Evolutionary conservation across 73 alveolate species (phyloP).

Genomic region (Diophrys sp.): DNA sequence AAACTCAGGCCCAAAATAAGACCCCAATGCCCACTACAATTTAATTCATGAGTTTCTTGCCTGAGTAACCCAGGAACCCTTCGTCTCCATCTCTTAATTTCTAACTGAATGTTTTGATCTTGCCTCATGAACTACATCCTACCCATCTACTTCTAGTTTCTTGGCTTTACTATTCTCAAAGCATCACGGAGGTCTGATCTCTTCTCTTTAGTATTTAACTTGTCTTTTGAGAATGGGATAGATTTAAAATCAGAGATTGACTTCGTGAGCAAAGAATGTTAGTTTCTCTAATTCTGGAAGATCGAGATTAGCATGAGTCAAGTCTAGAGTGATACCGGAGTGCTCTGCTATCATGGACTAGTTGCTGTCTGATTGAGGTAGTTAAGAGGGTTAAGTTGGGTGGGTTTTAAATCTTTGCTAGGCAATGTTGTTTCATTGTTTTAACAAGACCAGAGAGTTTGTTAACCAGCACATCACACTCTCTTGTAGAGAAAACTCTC

Average conservation of each 20-base stretch:
- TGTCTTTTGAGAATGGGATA: slow-evolving; percentile 52
- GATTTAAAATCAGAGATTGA: slow-evolving; percentile 40
- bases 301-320: slow-evolving; percentile 77
- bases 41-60: slow-evolving; percentile 68
- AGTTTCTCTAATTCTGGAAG: slow-evolving; percentile 33
- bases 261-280: slow-evolving; percentile 40
- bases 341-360: slow-evolving; percentile 25
- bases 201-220: slow-evolving; percentile 79
- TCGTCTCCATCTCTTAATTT: slow-evolving; percentile 66
- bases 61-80: slow-evolving; percentile 73
- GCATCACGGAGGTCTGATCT: slow-evolving; percentile 90
- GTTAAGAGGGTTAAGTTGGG: slow-evolving; percentile 57
- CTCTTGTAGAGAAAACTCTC: too few relatives aligned
- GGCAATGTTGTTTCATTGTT: too few relatives aligned
- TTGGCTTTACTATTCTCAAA: slow-evolving; percentile 69
- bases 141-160: slow-evolving; percentile 56
- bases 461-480: too few relatives aligned
- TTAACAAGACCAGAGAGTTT: too few relatives aligned
- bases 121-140: slow-evolving; percentile 74
- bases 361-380: slow-evolving; percentile 53
- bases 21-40: slow-evolving; percentile 90
- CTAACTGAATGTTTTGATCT: slow-evolving; percentile 66
- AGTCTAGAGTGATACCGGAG: slow-evolving; percentile 67
- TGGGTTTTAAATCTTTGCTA: too few relatives aligned
- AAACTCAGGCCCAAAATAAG: slow-evolving; percentile 90